Base-by-base conservation (phyloP, 2,329 filamentous ascomycete species). In the Fusarium sublunatum region DNA sequence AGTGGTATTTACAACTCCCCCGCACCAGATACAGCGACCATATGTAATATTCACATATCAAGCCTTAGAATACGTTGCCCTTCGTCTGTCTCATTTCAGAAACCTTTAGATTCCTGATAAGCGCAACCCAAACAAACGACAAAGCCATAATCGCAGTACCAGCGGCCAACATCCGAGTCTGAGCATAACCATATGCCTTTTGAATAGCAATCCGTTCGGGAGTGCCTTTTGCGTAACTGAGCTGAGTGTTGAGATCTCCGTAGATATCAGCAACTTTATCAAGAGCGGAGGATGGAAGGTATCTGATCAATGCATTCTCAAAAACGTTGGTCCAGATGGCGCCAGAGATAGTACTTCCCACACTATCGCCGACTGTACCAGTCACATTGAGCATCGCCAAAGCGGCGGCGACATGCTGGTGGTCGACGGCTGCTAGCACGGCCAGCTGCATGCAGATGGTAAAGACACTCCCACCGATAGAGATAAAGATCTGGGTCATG, bases 351-450 rank as follows among this genome's bases (percentile, higher is more conserved):
- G 72, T 82, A 5, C 78, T 77, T 2, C 84, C 84, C 6, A 85
- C 79, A 0, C 84, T 83, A 5, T 79, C 81, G 19, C 84, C 83
- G 44, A 86, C 80, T 61, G 84, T 82, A 13, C 83, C 77, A 29
- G 83, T 73, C 1, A 84, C 86, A 34, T 86, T 74, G 69, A 85
- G 87, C 1, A 86, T 75, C 5, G 84, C 85, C 0, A 85, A 86
- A 2, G 81, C 83, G 7, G 82, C 80, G 13, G 81, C 83, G 40
- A 87, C 83, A 62, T 86, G 60, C 42, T 72, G 65, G 9, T 71
- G 61, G 3, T 61, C 48, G 1, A 73, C 70, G 9, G 69, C 64
- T 1, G 74, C 73, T 43, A 76, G 74, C 2, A 76, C 69, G 0
- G 73, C 73, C 11, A 76, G 72, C 28, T 77, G 74, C 1, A 70